A percentile compares a stretch with the other conserved stretches of the same genome.
Evolutionary conservation across 2,329 filamentous ascomycete genomes (phyloP).

Genomic region (Pezizomycotina sp.): DNA sequence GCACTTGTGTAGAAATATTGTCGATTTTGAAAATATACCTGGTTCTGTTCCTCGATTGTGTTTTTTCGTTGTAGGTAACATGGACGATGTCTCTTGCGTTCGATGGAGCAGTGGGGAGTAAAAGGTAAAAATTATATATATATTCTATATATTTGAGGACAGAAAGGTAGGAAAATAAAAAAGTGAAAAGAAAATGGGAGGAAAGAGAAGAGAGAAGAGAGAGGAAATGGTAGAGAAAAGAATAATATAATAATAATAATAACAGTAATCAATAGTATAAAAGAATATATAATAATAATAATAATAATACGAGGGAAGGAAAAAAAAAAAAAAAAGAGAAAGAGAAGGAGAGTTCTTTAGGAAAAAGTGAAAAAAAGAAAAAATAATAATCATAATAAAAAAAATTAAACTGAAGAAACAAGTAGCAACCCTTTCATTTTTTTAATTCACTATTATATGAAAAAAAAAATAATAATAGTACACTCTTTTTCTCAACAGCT

Average conservation of each 20-base stretch:
- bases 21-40: background rate
- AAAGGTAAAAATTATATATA: background rate
- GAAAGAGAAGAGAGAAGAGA: background rate
- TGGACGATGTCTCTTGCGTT: background rate
- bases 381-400: no score
- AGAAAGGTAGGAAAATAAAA: background rate
- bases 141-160: background rate
- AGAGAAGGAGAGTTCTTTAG: background rate
- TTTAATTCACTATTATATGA: no score
- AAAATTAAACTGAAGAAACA: no score
- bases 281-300: background rate
- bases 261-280: no score
- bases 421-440: no score
- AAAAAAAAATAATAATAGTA: no score
- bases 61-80: no score
- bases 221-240: background rate
- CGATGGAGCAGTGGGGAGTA: background rate
- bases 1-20: background rate
- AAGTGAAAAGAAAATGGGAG: background rate
- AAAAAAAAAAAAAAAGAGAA: constrained; percentile 1
- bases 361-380: background rate
- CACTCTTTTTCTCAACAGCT: no score
- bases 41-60: no score
- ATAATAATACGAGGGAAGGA: constrained; percentile 1
- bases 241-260: background rate